These are phyloP conservation scores for Beauveria medogensis DNA, from an alignment of 2,329 filamentous ascomycete species.

Conservation along the genomic window DNA sequence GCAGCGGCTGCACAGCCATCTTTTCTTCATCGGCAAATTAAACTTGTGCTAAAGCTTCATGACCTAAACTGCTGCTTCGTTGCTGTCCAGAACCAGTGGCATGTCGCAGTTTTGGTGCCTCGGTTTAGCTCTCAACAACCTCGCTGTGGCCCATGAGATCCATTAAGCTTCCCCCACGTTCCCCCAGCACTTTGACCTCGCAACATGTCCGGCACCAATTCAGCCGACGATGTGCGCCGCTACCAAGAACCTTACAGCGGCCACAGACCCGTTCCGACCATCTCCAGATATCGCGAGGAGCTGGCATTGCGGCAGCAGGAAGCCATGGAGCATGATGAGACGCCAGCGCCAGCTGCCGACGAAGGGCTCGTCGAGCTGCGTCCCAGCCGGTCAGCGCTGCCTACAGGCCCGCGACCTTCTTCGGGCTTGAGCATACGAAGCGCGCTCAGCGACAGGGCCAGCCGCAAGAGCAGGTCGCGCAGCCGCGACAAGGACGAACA, in stretches of 20 bases:
- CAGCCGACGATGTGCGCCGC: constrained; percentile 29
- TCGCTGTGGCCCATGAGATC: constrained; percentile 7
- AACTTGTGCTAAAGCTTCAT: neutral
- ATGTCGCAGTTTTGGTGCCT: neutral
- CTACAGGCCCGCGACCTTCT: constrained; percentile 23
- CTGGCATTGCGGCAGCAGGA: constrained; percentile 35
- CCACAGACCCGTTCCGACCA: constrained; percentile 38
- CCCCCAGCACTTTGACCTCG: neutral
- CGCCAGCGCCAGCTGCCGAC: constrained; percentile 9
- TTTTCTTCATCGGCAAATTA: neutral
- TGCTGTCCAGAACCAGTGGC: neutral
- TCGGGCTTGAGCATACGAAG: constrained; percentile 13
- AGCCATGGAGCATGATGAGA: constrained; percentile 25
- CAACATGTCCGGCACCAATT: constrained; percentile 28
- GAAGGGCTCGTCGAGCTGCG: constrained; percentile 22
- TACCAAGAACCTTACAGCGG: constrained; percentile 34
- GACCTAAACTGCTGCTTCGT: neutral
- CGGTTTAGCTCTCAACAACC: neutral
- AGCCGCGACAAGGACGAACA: constrained; percentile 15
- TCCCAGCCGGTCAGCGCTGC: constrained; percentile 10
- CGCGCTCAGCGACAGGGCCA: constrained; percentile 8
- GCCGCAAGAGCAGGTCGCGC: constrained; percentile 10
- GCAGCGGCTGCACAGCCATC: neutral
- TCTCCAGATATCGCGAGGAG: constrained; percentile 40
- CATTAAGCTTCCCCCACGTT: constrained; percentile 2